These are phyloP conservation scores for Botrytis porri DNA, from an alignment of 2,329 filamentous ascomycete species.

Conservation along the genomic window DNA sequence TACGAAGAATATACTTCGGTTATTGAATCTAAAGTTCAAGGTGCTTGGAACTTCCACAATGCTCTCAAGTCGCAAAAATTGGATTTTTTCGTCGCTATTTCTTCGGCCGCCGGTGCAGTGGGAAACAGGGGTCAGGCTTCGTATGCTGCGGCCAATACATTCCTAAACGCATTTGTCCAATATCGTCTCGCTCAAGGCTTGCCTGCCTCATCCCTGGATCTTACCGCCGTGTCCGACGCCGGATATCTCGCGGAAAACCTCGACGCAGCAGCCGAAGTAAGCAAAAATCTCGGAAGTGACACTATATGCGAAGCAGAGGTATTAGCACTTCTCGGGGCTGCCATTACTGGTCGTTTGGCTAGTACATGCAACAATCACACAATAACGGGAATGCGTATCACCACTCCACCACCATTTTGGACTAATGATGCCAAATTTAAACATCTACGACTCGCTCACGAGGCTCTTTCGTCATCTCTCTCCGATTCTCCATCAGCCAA, in stretches of 20 bases:
- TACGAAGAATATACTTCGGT: conserved; percentile 39
- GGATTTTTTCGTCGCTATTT: conserved; percentile 46
- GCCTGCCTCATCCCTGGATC: conserved; percentile 36
- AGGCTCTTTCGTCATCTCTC: conserved; percentile 35
- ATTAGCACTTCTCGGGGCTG: conserved; percentile 50
- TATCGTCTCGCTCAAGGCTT: conserved; percentile 34
- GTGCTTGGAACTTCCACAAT: conserved; percentile 37
- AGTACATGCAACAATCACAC: conserved; percentile 48
- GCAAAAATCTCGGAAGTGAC: conserved; percentile 37
- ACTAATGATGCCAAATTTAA: conserved; percentile 54
- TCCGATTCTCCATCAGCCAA: conserved; percentile 26
- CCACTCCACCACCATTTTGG: conserved; percentile 50
- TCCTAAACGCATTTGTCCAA: conserved; percentile 40
- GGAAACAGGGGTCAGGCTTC: conserved; percentile 42
- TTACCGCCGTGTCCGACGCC: conserved; percentile 36
- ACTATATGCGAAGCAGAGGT: conserved; percentile 54
- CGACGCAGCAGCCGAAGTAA: conserved; percentile 26
- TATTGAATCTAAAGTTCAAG: conserved; percentile 40
- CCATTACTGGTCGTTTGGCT: conserved; percentile 47
- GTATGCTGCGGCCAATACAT: conserved; percentile 43
- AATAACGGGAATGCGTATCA: conserved; percentile 54
- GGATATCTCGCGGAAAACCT: conserved; percentile 32
- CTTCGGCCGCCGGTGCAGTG: conserved; percentile 40
- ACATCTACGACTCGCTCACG: conserved; percentile 41
- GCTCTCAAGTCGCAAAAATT: conserved; percentile 31